Evolutionary conservation across 2,329 filamentous ascomycete species (phyloP), one percentile per base, ranked within the genome.

Genomic region (Dryadomyces quercus-mongolicae): DNA sequence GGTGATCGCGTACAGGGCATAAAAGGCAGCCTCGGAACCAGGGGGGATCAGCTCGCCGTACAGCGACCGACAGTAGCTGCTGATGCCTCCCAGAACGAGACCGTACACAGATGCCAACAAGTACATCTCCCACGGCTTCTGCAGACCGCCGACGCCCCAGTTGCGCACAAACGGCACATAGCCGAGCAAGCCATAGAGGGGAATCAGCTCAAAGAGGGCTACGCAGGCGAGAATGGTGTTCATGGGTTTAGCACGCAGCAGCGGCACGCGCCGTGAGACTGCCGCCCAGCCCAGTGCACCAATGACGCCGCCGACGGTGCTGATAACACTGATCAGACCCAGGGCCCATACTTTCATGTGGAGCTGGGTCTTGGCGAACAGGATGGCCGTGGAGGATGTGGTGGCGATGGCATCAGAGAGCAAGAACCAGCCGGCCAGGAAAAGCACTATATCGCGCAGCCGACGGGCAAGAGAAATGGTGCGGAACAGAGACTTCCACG

Each of bases 121-220:
- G 62, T 93, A 97, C 88, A 98, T 96, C 63, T 98, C 93, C 88
- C 90, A 95, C 3, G 88, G 85, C 65, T 93, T 84, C 67, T 95
- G 90, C n/a, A 98, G 75, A 1, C 93, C 93, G 44, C 90, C 71
- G 5, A 88, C 82, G 0, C 89, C 91, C 68, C 86, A 81, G 8
- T 75, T 71, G 61, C 82, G 78, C 49, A 98, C 77, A 7, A 88
- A 81, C 0, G 91, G 89, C 16, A 97, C 75, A 64, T 93, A 96
- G 1, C 91, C 91, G 18, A 95, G 71, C 13, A 98, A 75, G 0
- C 91, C 92, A 63, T 98, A 98, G 1, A 97, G 64, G 0, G 93
- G 93, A 51, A 98, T 95, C 34, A 95, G 70, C 67, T 96, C 91
- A 63, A 98, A 95, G 6, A 98, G 72, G 13, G 77, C 80, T 59